Evolutionary conservation across 2,329 filamentous ascomycete genomes (phyloP), one percentile per base, ranked within the genome.

Genomic region (Ascochyta fabae): DNA sequence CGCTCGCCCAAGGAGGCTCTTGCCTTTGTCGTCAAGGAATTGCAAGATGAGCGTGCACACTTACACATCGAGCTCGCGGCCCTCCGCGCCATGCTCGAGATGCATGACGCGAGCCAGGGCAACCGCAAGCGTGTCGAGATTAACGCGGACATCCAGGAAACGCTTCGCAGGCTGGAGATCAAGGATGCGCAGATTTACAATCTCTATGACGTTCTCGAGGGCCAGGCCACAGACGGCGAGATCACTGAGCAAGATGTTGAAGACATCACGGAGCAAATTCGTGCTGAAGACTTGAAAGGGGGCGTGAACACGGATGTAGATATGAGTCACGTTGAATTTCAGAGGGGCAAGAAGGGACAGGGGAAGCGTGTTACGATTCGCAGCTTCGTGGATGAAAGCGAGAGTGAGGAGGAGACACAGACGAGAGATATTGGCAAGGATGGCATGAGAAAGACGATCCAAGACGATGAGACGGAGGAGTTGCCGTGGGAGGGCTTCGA

Each of bases 101-200:
- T 79, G 22, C 84, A 87, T 53, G 88, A 95, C 40, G 65, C 64
- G n/a, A 72, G 71, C 44, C 72, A 90, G 22, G 86, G 86, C 51
- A 86, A 85, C 61, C 83, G 86, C 31, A 84, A 87, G 65, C 84
- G 90, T 57, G 83, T 86, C 58, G 76, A 78, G 4, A 74, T 92
- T 49, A 83, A 84, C 26, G 80, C 79, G 26, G 83, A 83, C 52
- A 88, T 94, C 33, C 81, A 86, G 58, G 79, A 78, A 22, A 69
- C 92, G 19, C 78, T 89, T 38, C 81, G 82, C 58, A 82, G 84
- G 48, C 84, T 92, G 23, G 88, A 92, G 67, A 82, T 84, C 67
- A 92, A 93, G 75, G 86, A 87, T 24, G 88, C 90, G 58, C 89
- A 93, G 73, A 87, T 96, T 38, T 96, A 96, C 76, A 84, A 86